A percentile compares a stretch with the other conserved stretches of the same genome.
Conservation (phyloP, 192 early-diverging fungal species). For the Pilobolus umbonatus region DNA sequence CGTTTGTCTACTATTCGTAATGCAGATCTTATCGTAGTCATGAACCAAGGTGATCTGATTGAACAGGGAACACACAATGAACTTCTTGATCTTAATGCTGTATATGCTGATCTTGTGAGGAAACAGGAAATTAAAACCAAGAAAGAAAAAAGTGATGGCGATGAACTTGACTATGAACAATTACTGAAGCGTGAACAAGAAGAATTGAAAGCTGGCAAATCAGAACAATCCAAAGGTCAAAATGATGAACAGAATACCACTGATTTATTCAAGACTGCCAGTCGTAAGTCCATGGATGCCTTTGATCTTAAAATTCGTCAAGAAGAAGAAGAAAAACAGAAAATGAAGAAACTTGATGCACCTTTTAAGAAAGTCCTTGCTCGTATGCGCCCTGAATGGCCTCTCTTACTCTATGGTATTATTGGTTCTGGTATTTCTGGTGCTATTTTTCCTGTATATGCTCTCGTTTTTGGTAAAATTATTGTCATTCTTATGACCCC, state of each 20-base stretch:
- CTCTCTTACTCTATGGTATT: constrained; percentile 48
- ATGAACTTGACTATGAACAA: not conserved
- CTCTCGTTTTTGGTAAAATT: constrained; percentile 47
- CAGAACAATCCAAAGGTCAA: not conserved
- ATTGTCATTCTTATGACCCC: not conserved
- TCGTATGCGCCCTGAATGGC: constrained; percentile 47
- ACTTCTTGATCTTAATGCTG: constrained; percentile 57
- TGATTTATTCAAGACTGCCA: constrained; percentile 2
- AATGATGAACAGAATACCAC: not conserved
- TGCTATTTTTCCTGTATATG: constrained; percentile 70
- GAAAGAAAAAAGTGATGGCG: not conserved
- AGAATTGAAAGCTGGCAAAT: constrained; percentile 1
- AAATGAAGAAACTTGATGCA: constrained; percentile 40
- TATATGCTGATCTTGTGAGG: constrained; percentile 61
- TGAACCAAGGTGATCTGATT: constrained; percentile 60
- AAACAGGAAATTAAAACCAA: constrained; percentile 55
- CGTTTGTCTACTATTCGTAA: constrained; percentile 85
- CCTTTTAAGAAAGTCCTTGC: constrained; percentile 48
- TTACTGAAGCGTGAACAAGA: constrained; percentile 4
- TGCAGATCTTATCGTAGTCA: constrained; percentile 81
- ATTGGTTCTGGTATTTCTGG: constrained; percentile 64
- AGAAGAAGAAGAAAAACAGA: constrained; percentile 34
- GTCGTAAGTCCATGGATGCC: constrained; percentile 4
- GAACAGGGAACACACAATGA: constrained; percentile 76
- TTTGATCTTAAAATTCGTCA: constrained; percentile 31